phyloP scores from a whole-genome alignment of 1,139 yeast genomes.

The Yamadazyma triangularis region DNA sequence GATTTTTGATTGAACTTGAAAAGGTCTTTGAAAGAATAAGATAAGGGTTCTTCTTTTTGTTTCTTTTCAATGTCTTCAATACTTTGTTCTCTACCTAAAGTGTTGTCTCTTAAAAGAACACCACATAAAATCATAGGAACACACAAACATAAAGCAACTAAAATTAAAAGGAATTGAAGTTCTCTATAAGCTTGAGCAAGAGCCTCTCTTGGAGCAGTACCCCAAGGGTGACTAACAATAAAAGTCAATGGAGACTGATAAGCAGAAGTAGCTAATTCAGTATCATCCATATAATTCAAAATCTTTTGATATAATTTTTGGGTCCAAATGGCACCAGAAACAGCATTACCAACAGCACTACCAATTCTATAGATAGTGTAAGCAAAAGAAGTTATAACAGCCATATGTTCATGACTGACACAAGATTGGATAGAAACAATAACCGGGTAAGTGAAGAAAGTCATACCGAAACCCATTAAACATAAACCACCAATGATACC shows the following conservation, averaged over 20 bases:
- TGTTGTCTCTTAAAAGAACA: constrained; percentile 31
- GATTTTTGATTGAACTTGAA: too few relatives aligned
- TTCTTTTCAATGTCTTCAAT: constrained; percentile 6
- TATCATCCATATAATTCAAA: constrained; percentile 14
- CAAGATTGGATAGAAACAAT: constrained; percentile 29
- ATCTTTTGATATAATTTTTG: constrained; percentile 20
- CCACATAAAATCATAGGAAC: constrained; percentile 27
- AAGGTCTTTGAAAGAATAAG: constrained; percentile 3
- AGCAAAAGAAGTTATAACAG: constrained; percentile 28
- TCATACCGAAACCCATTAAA: constrained; percentile 34
- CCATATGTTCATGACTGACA: constrained; percentile 36
- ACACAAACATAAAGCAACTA: constrained; percentile 28
- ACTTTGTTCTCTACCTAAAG: constrained; percentile 23
- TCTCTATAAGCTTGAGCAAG: constrained; percentile 30
- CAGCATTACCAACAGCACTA: constrained; percentile 29
- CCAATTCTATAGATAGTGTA: constrained; percentile 34
- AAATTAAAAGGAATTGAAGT: constrained; percentile 28
- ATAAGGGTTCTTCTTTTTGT: constrained; percentile 2
- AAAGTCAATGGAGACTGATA: constrained; percentile 26
- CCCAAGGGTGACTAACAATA: constrained; percentile 26
- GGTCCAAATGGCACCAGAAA: constrained; percentile 39
- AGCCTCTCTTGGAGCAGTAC: constrained; percentile 25
- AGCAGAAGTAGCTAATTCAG: constrained; percentile 22
- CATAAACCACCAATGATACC: constrained; percentile 34
- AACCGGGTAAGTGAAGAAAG: constrained; percentile 33